These are phyloP conservation scores for Nemophila menziesii DNA, from an alignment of 257 asterid species.

Conservation along the genomic window DNA sequence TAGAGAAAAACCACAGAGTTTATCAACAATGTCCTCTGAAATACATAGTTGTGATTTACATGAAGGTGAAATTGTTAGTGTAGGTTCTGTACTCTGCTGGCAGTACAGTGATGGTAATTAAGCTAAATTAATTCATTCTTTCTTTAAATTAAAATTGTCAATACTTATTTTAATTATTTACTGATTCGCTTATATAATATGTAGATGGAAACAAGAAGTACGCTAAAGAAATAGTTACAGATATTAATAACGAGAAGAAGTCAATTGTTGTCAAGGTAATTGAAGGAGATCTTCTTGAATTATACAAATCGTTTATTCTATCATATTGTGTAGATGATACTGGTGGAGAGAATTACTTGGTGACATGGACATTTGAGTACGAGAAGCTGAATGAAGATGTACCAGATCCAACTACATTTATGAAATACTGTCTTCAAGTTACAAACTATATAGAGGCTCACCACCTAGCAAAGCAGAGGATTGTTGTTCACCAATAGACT, in stretches of 20 bases:
- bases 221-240: neutral
- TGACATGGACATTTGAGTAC: conserved; percentile 4
- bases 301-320: neutral
- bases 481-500: too few relatives aligned
- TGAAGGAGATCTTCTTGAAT: conserved; percentile 1
- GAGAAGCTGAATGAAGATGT: conserved; percentile 2
- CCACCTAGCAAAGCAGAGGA: too few relatives aligned
- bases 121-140: too few relatives aligned
- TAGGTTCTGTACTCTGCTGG: too few relatives aligned
- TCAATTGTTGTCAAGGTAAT: neutral
- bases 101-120: too few relatives aligned
- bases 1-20: too few relatives aligned
- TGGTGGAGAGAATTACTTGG: conserved; percentile 5
- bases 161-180: too few relatives aligned
- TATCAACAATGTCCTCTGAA: too few relatives aligned
- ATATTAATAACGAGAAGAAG: conserved; percentile 2
- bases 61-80: too few relatives aligned
- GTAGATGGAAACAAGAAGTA: neutral
- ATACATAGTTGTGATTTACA: too few relatives aligned
- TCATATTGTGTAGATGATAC: neutral
- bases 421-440: neutral
- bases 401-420: neutral
- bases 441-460: conserved; percentile 4
- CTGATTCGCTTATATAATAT: neutral
- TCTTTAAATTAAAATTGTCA: too few relatives aligned